phyloP scores from a whole-genome alignment of 768 basidiomycete species.

The Inosperma sp. region DNA sequence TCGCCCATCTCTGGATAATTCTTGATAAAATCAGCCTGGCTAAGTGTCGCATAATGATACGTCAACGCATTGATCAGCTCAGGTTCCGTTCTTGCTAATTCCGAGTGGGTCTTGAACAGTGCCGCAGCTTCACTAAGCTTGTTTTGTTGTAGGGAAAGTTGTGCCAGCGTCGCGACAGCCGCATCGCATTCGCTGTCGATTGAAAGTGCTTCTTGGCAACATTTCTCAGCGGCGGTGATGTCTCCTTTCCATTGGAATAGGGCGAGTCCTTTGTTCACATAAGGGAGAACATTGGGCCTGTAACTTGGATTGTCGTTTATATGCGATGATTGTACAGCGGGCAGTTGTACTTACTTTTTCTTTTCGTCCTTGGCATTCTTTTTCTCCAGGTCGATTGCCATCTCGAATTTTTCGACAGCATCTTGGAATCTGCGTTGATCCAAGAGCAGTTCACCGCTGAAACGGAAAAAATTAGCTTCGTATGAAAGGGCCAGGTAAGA shows the following conservation, averaged over 20 bases:
- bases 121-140: constrained; percentile 81
- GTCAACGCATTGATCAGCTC: constrained; percentile 79
- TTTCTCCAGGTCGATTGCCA: constrained; percentile 84
- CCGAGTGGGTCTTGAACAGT: constrained; percentile 80
- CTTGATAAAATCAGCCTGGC: constrained; percentile 79
- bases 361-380: background rate
- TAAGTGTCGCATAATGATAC: constrained; percentile 71
- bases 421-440: constrained; percentile 89
- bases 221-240: constrained; percentile 70
- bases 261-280: constrained; percentile 97
- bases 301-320: constrained; percentile 20
- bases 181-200: constrained; percentile 95
- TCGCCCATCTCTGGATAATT: constrained; percentile 82
- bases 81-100: constrained; percentile 84
- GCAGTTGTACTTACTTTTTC: constrained; percentile 2
- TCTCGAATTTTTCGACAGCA: constrained; percentile 88
- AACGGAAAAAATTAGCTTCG: background rate
- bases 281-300: constrained; percentile 79
- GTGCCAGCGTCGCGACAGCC: constrained; percentile 92
- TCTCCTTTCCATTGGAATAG: constrained; percentile 96
- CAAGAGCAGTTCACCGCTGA: constrained; percentile 87
- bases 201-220: constrained; percentile 82
- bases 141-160: constrained; percentile 86
- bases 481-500: constrained; percentile 11
- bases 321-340: background rate